phyloP scores from a whole-genome alignment of 768 basidiomycete species.

The Lanmaoa pseudosensibilis region DNA sequence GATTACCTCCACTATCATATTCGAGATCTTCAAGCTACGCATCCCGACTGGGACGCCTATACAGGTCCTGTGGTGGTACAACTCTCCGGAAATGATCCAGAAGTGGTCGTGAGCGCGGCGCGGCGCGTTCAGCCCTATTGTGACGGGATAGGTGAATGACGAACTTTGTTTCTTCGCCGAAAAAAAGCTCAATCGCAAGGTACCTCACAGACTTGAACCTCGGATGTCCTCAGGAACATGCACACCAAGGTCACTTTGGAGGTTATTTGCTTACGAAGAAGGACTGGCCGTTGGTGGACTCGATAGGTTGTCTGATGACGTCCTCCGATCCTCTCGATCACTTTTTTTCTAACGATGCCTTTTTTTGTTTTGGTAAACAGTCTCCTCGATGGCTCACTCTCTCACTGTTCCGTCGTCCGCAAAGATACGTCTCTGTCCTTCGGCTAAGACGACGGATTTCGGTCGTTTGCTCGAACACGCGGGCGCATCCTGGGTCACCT shows the following conservation, averaged over 20 bases:
- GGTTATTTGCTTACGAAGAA: constrained; percentile 72
- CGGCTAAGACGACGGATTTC: constrained; percentile 53
- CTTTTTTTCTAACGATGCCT: background rate
- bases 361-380: constrained; percentile 36
- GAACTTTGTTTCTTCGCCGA: background rate
- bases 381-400: constrained; percentile 61
- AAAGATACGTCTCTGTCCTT: constrained; percentile 62
- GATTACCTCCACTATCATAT: constrained; percentile 66
- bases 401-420: constrained; percentile 64
- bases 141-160: constrained; percentile 61
- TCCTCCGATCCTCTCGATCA: background rate
- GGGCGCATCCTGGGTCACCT: constrained; percentile 68
- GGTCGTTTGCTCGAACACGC: constrained; percentile 58
- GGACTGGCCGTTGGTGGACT: constrained; percentile 69
- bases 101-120: constrained; percentile 58
- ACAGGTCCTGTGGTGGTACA: constrained; percentile 65
- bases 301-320: constrained; percentile 49
- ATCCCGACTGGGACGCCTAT: constrained; percentile 16
- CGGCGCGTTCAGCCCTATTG: constrained; percentile 58
- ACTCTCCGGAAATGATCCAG: constrained; percentile 70
- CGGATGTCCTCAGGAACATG: constrained; percentile 75
- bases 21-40: constrained; percentile 46
- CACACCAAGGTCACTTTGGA: constrained; percentile 66
- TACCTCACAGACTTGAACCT: constrained; percentile 65
- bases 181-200: constrained; percentile 11